Evolutionary conservation across 805 yeast species (phyloP).

Genomic region (Spathaspora gorwiae): DNA sequence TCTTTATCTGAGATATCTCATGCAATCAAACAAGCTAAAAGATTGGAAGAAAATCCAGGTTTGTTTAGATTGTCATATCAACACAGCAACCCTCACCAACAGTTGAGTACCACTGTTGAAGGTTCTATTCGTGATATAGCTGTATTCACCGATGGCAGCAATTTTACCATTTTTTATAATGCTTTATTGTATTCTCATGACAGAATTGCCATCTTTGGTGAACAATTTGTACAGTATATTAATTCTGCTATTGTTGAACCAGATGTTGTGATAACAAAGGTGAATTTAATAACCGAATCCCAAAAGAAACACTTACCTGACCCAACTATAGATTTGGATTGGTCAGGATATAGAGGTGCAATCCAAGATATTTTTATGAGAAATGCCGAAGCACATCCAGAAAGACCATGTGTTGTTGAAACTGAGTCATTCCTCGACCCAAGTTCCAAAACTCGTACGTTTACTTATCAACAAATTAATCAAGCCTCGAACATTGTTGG

Average conservation of each 20-base stretch:
- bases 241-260: constrained; percentile 31
- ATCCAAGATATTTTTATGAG: constrained; percentile 92
- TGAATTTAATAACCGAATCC: constrained; percentile 63
- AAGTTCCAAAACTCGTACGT: constrained; percentile 56
- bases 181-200: constrained; percentile 65
- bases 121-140: constrained; percentile 67
- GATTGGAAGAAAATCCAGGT: constrained; percentile 55
- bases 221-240: constrained; percentile 62
- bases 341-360: constrained; percentile 90
- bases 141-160: constrained; percentile 35
- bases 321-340: constrained; percentile 81
- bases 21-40: constrained; percentile 44
- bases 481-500: constrained; percentile 93
- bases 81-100: constrained; percentile 35
- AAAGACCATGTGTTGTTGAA: constrained; percentile 87
- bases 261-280: constrained; percentile 47
- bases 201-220: constrained; percentile 65
- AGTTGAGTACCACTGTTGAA: constrained; percentile 41
- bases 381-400: constrained; percentile 82
- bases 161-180: constrained; percentile 60
- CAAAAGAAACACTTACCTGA: constrained; percentile 70
- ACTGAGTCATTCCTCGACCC: constrained; percentile 67
- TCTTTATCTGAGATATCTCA: constrained; percentile 54
- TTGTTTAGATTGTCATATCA: constrained; percentile 60
- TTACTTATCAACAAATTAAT: constrained; percentile 83